These are phyloP conservation scores for Neurospora tetrasperma DNA, from an alignment of 495 filamentous ascomycete species.

Conservation along the genomic window DNA sequence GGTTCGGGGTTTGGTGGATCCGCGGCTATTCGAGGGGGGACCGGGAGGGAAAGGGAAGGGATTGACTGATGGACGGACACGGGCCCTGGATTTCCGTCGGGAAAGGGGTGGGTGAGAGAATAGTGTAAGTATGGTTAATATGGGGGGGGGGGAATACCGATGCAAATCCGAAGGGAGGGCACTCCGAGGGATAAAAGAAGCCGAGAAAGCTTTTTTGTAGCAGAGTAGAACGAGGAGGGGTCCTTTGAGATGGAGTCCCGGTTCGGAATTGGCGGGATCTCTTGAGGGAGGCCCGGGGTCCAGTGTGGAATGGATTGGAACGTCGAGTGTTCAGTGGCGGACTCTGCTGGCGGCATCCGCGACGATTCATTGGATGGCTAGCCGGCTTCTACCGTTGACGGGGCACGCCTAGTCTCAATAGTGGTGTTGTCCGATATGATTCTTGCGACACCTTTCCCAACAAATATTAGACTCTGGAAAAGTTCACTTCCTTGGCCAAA, in stretches of 20 bases:
- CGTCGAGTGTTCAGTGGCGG: neutral
- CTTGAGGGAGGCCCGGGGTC: neutral
- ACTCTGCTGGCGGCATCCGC: neutral
- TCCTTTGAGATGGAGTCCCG: neutral
- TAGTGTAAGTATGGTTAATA: neutral
- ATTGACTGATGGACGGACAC: neutral
- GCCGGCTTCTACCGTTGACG: neutral
- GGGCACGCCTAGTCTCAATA: neutral
- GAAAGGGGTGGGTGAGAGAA: neutral
- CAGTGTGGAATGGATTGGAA: neutral
- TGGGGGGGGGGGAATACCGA: slow-evolving; percentile 20
- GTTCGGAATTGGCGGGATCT: neutral
- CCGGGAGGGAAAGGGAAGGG: neutral
- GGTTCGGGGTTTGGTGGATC: neutral
- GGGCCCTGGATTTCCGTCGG: neutral
- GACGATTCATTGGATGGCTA: neutral
- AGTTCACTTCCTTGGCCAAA: neutral
- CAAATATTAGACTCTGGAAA: neutral
- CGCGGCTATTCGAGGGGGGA: neutral
- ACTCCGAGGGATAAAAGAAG: slow-evolving; percentile 12
- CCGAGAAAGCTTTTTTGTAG: slow-evolving; percentile 10
- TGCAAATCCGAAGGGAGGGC: slow-evolving; percentile 22
- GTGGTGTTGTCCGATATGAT: neutral
- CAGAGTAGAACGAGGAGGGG: neutral
- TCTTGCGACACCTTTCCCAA: neutral